phyloP scores from a whole-genome alignment of 2,329 filamentous ascomycete species.

The Fusarium protoensiforme region DNA sequence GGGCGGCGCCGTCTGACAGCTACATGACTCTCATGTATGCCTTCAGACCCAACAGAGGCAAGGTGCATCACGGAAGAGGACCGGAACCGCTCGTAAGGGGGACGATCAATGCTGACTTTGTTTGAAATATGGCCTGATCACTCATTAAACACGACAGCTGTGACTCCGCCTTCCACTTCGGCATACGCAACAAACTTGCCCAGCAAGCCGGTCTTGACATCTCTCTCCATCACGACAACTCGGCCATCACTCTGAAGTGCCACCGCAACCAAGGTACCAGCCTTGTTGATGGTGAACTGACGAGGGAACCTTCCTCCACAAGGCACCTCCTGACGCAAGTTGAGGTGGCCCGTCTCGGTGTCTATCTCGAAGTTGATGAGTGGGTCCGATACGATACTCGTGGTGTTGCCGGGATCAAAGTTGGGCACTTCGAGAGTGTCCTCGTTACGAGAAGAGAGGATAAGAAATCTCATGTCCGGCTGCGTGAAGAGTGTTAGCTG shows the following conservation, averaged over 20 bases:
- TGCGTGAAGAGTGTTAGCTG: slow-evolving; percentile 39
- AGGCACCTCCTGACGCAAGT: slow-evolving; percentile 67
- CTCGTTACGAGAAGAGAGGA: slow-evolving; percentile 76
- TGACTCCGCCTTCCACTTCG: slow-evolving; percentile 57
- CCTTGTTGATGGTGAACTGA: slow-evolving; percentile 74
- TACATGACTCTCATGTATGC: background rate
- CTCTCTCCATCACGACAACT: slow-evolving; percentile 70
- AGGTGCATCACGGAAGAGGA: slow-evolving; percentile 4
- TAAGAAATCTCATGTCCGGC: slow-evolving; percentile 71
- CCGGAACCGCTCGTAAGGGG: background rate
- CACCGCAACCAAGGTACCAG: slow-evolving; percentile 72
- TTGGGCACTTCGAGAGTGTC: slow-evolving; percentile 61
- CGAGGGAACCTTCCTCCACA: slow-evolving; percentile 74
- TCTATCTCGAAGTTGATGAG: slow-evolving; percentile 72
- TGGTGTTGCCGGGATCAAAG: slow-evolving; percentile 55
- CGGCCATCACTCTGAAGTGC: slow-evolving; percentile 70
- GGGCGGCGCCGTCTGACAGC: background rate
- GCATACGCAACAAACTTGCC: slow-evolving; percentile 56
- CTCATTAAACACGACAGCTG: slow-evolving; percentile 61
- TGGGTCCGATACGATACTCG: slow-evolving; percentile 67
- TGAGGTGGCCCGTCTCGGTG: slow-evolving; percentile 63
- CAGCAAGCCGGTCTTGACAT: slow-evolving; percentile 69
- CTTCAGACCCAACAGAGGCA: background rate
- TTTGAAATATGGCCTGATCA: slow-evolving; percentile 10
- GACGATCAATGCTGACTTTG: background rate